Conservation (phyloP, 176 grass and related monocot species). For the Rhipidocladum racemiflorum region DNA sequence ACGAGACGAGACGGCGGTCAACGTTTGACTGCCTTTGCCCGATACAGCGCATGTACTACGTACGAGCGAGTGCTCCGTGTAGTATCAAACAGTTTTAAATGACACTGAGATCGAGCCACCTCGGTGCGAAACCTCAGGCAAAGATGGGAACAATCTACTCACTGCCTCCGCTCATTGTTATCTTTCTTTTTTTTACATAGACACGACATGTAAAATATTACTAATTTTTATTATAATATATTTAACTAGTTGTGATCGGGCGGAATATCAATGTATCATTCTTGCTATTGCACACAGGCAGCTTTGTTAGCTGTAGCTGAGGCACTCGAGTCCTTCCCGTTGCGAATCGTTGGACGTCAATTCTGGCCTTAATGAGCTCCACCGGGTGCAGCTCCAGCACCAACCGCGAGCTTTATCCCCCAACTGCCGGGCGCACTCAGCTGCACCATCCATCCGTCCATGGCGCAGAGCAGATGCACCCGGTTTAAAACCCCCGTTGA, state of each 20-base stretch:
- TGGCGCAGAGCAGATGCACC: not conserved
- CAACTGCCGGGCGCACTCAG: not conserved
- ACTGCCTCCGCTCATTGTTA: too few species aligned
- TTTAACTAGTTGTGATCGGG: too few species aligned
- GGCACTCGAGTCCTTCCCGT: too few species aligned
- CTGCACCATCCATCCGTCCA: not conserved
- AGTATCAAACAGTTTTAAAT: not conserved
- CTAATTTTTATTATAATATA: too few species aligned
- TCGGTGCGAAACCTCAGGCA: not conserved
- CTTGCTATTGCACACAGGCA: not conserved
- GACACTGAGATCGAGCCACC: not conserved
- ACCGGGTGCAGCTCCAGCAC: not conserved
- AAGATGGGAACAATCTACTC: not conserved
- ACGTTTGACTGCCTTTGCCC: not conserved
- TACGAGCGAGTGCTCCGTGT: not conserved
- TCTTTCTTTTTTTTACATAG: too few species aligned
- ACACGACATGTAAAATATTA: too few species aligned
- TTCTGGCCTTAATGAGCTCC: constrained; percentile 24
- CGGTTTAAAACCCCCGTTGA: not conserved
- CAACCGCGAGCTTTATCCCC: constrained; percentile 8
- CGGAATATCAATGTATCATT: not conserved
- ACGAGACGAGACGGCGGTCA: constrained; percentile 2
- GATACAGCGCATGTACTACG: not conserved
- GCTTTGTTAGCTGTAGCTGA: not conserved
- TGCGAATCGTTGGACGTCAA: constrained; percentile 18